Base-by-base conservation (phyloP, 2,329 filamentous ascomycete species). In the Talaromyces verruculosus region DNA sequence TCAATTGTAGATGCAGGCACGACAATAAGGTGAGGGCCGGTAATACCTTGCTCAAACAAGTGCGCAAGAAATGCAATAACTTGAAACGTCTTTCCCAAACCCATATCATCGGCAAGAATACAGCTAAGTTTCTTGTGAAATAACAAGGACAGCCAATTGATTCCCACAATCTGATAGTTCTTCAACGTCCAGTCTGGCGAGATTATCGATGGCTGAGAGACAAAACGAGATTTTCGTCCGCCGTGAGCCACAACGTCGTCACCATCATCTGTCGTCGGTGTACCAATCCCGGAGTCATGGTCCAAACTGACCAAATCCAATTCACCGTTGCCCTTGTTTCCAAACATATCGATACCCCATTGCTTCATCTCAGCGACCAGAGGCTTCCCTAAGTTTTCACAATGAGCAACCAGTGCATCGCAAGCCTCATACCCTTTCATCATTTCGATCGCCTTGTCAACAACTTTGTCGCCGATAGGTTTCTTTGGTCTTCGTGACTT, bases 71-170 rank as follows among this genome's bases (percentile, higher is more conserved):
- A 92, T 0, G 92, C 89, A 71, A 99, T 97, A 68, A 98, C 92
- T 74, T 99, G 94, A 72, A 93, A 97, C 0, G 95, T 99, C 83
- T 99, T 99, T 55, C 95, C 95, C 47, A 94, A 82, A 55, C 83
- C 95, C 95, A 99, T 99, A 75, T 99, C 95, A 75, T 99, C 95
- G 1, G 95, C 95, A 19, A 99, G 83, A 65, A 99, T 98, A 68
- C 93, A 94, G 55, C 92, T 94, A 61, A 96, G 85, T 33, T 88
- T 84, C 66, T 91, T 88, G 62, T 89, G 84, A 80, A 92, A 96
- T 15, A 99, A 84, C 55, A 98, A 80, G 64, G 89, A 88, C 73
- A 99, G 85, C 95, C 95, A 99, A 75, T 98, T 98, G 61, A 99
- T 85, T 3, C 95, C 95, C 35, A 96, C 92, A 22, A 98, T 81